Evolutionary conservation across 768 basidiomycete genomes (phyloP), one percentile per base, ranked within the genome.

Genomic region (Rhodosporidiobolus odoratus): DNA sequence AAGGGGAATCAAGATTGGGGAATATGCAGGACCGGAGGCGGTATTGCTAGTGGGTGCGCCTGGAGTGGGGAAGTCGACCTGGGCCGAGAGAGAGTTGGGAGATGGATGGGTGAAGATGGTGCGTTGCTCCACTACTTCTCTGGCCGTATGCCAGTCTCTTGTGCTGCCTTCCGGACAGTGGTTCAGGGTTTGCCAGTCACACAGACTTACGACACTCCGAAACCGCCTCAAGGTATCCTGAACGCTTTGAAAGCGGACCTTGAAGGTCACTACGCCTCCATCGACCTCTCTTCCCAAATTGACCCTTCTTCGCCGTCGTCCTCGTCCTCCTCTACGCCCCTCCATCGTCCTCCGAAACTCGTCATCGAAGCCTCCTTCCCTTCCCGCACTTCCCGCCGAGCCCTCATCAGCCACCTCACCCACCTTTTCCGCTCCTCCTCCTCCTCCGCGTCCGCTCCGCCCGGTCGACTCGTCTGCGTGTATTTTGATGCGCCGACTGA

Each of bases 31-130:
- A 38, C 61, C 48, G 12, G 84, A 87, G 73, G 79, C 88, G 15
- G 83, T 88, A 5, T 72, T 88, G n/a, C 84, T 88, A 69, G 83
- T 85, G 0, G 87, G 87, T 8, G 81, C 80, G 45, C 87, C 87
- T 2, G 83, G 84, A 27, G 78, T 84, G 1, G 94, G 94, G 41
- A 96, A 96, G 79, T 86, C 90, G 0, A 84, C 87, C 0, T 89
- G 15, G 23, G 27, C 16, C 40, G 21, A 2, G 38, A 7, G 5
- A 8, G n/a, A 23, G 27, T 27, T 23, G 32, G 2, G 30, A 41
- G 62, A n/a, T 2, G 10, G 4, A 34, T 3, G 52, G 62, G 10
- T 54, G 17, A 6, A 16, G 15, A 2, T 63, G 3, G 62, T 63
- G 7, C 40, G 52, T 43, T 7, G 5, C 2, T 61, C 34, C 4